Percentiles rank a stretch among this genome's conserved stretches.
Conservation (phyloP, 495 filamentous ascomycete genomes). For the Tricharina praecox region DNA sequence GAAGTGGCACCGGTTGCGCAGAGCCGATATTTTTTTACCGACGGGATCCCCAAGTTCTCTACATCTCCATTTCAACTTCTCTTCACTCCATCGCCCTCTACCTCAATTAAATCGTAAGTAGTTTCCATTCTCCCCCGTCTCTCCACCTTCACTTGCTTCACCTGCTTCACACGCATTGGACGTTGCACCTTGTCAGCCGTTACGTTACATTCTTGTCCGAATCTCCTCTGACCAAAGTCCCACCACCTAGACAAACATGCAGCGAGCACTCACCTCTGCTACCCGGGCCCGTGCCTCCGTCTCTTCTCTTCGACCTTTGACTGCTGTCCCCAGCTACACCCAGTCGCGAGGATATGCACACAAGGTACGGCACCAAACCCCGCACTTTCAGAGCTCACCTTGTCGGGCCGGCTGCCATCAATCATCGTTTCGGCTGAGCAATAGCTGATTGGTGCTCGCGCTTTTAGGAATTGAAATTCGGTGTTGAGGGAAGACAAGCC, state of each 20-base stretch:
- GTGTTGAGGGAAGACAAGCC: constrained; percentile 77
- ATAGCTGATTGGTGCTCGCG: constrained; percentile 2
- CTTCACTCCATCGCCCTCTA: constrained; percentile 5
- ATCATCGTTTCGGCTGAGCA: constrained; percentile 9
- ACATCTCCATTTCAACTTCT: constrained; percentile 2
- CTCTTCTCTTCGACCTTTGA: constrained; percentile 11
- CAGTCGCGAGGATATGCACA: constrained; percentile 25
- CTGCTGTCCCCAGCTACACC: constrained; percentile 13
- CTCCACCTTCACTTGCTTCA: too few relatives aligned
- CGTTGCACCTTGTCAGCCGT: constrained; percentile 2
- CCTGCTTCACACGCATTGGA: too few relatives aligned
- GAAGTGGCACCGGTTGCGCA: not conserved
- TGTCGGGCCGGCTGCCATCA: constrained; percentile 12
- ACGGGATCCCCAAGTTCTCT: not conserved
- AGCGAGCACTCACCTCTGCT: constrained; percentile 25
- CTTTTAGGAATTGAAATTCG: constrained; percentile 85
- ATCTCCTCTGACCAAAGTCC: not conserved
- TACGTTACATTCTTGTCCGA: too few relatives aligned
- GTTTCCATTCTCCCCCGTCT: too few relatives aligned
- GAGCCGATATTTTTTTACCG: constrained; percentile 5
- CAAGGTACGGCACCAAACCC: constrained; percentile 23
- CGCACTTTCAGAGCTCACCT: too few relatives aligned
- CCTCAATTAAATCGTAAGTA: constrained; percentile 1
- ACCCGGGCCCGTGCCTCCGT: constrained; percentile 16
- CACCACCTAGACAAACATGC: constrained; percentile 15